Conservation (phyloP, 1,139 yeast species). For the Lodderomyces jiufengensis region DNA sequence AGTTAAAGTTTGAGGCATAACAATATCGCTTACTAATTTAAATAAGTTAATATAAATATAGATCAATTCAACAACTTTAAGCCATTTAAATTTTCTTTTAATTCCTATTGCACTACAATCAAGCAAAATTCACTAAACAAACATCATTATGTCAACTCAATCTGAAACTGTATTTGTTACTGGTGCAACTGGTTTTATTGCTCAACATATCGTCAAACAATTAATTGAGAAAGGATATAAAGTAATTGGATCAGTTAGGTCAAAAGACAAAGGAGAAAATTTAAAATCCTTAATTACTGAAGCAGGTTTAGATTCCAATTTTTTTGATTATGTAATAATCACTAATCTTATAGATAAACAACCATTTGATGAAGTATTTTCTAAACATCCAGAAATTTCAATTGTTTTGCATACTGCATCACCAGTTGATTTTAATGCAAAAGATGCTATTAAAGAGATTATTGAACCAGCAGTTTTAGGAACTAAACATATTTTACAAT, state of each 20-base stretch:
- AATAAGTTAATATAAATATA: too few species aligned
- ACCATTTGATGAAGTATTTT: slow-evolving; percentile 54
- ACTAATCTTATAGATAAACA: slow-evolving; percentile 26
- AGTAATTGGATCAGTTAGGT: slow-evolving; percentile 31
- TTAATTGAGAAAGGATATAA: slow-evolving; percentile 21
- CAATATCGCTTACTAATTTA: too few species aligned
- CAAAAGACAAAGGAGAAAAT: slow-evolving; percentile 23
- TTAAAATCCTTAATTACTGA: slow-evolving; percentile 14
- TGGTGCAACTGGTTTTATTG: slow-evolving; percentile 59
- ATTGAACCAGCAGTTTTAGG: slow-evolving; percentile 35
- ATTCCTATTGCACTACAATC: too few species aligned
- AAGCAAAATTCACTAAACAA: too few species aligned
- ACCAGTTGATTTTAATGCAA: slow-evolving; percentile 16
- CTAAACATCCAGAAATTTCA: slow-evolving; percentile 46
- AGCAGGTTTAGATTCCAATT: slow-evolving; percentile 17
- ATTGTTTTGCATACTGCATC: slow-evolving; percentile 51
- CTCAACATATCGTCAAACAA: slow-evolving; percentile 33
- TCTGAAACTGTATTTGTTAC: slow-evolving; percentile 41
- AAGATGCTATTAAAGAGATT: slow-evolving; percentile 28
- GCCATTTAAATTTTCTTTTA: too few species aligned
- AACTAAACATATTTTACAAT: slow-evolving; percentile 23
- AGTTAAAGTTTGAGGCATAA: too few species aligned
- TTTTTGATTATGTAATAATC: slow-evolving; percentile 28
- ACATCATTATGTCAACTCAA: too few species aligned
- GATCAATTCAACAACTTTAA: too few species aligned